Percentiles rank a stretch among this genome's conserved stretches.
Evolutionary conservation across 2,329 filamentous ascomycete species (phyloP).

Genomic region (Lachnellula cervina): DNA sequence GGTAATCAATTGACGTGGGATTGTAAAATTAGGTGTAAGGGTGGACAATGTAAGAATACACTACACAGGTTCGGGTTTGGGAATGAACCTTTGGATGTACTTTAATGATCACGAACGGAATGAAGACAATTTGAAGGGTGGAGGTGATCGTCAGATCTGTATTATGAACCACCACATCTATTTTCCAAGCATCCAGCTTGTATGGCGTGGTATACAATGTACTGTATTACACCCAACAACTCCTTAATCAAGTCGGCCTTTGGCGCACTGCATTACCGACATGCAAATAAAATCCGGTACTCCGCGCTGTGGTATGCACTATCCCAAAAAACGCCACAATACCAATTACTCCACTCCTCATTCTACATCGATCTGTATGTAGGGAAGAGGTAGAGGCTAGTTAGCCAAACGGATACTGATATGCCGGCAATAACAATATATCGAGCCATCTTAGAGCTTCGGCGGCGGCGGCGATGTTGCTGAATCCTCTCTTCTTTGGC

Average conservation of each 20-base stretch:
- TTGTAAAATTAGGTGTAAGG: too few species aligned
- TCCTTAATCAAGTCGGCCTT: conserved; percentile 14
- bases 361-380: background rate
- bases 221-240: conserved; percentile 1
- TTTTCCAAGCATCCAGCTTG: background rate
- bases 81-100: background rate
- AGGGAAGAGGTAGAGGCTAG: conserved; percentile 3
- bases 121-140: background rate
- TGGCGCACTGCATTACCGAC: conserved; percentile 26
- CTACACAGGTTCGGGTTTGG: background rate
- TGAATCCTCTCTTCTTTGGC: background rate
- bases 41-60: too few species aligned
- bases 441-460: conserved; percentile 7
- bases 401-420: conserved; percentile 16
- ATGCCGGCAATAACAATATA: conserved; percentile 11
- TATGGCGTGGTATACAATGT: background rate
- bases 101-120: background rate
- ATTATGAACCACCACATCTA: background rate
- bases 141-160: background rate
- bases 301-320: background rate
- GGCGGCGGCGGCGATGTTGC: background rate
- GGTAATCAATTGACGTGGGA: too few species aligned
- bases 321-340: background rate
- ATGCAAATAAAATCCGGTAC: conserved; percentile 1
- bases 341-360: background rate